Evolutionary conservation across 225 moss, liverwort and hornwort species (phyloP), one percentile per base, ranked within the genome.

Genomic region (Polytrichum commune): DNA sequence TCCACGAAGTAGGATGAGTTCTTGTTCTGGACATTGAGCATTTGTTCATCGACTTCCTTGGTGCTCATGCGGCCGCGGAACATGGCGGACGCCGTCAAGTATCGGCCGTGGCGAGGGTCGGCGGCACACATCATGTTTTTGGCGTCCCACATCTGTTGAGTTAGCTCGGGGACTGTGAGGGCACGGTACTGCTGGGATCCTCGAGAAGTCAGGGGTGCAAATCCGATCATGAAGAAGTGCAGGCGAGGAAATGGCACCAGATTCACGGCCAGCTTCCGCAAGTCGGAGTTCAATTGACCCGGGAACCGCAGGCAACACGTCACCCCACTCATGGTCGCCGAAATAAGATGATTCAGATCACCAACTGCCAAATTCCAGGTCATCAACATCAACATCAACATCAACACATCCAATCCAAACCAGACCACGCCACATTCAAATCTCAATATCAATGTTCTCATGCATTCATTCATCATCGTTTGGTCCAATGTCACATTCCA

Each of bases 91-190:
- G 85, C 85, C 2, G 85, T 86, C 66, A 86, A 70, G 67, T 86
- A 86, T 54, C 85, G 85, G 60, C 85, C 85, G 23, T 86, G 85
- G 23, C 85, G 85, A 2, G 85, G 85, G 27, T 86, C 85, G 0
- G 85, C 85, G 25, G 85, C 85, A 66, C 85, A 85, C 85, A 85
- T 85, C 85, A 85, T 85, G 68, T 86, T 86, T 35, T 86, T 86
- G 7, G 85, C 85, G 27, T 86, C 85, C 85, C 85, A 86, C 85
- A 86, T 86, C 29, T 86, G 85, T 46, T 86, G 85, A 5, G 85
- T 86, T 53, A 86, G 85, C 75, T 86, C 85, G 3, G 85, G 85
- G 26, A 86, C 85, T 0, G 85, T 86, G 33, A 86, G 58, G 1
- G 85, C 85, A 20, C 85, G 82, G 53, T 86, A 86, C 54, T 86